phyloP scores from a whole-genome alignment of 106 monocot species.

The Triglochin maritima region DNA sequence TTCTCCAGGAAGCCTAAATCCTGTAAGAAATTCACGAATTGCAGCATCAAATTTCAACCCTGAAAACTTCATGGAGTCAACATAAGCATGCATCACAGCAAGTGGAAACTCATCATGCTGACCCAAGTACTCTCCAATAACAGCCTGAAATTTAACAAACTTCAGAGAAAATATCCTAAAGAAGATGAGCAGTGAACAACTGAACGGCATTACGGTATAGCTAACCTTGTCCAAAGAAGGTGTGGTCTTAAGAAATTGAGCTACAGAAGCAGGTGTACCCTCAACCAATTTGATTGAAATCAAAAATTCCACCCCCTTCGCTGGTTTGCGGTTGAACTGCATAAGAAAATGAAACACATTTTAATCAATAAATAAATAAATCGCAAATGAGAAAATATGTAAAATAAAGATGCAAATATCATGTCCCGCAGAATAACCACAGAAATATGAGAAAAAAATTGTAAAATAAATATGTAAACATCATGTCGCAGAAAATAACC shows the following conservation, averaged over 20 bases:
- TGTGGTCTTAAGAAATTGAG: slow-evolving; percentile 73
- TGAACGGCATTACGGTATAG: not conserved
- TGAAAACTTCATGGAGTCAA: slow-evolving; percentile 94
- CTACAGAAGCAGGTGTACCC: slow-evolving; percentile 54
- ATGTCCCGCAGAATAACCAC: no score
- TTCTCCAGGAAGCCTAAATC: slow-evolving; percentile 95
- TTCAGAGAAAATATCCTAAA: slow-evolving; percentile 11
- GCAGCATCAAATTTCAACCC: slow-evolving; percentile 89
- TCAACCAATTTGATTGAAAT: slow-evolving; percentile 82
- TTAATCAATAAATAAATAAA: not conserved
- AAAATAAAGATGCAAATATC: no score
- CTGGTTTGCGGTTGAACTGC: slow-evolving; percentile 86
- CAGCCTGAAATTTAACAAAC: slow-evolving; percentile 36
- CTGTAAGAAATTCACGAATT: slow-evolving; percentile 88
- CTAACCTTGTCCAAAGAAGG: slow-evolving; percentile 82
- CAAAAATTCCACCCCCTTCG: slow-evolving; percentile 67
- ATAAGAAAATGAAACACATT: slow-evolving; percentile 3
- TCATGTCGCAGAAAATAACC: no score
- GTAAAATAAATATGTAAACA: no score
- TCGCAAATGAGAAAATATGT: no score
- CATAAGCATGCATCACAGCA: slow-evolving; percentile 99
- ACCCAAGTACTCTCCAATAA: slow-evolving; percentile 97
- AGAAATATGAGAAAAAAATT: no score
- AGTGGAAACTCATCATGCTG: slow-evolving; percentile 93
- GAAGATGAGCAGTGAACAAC: not conserved